Percentiles rank a stretch among this genome's conserved stretches.
Evolutionary conservation across 2,329 filamentous ascomycete species (phyloP).

Genomic region (Corynespora cassiicola): DNA sequence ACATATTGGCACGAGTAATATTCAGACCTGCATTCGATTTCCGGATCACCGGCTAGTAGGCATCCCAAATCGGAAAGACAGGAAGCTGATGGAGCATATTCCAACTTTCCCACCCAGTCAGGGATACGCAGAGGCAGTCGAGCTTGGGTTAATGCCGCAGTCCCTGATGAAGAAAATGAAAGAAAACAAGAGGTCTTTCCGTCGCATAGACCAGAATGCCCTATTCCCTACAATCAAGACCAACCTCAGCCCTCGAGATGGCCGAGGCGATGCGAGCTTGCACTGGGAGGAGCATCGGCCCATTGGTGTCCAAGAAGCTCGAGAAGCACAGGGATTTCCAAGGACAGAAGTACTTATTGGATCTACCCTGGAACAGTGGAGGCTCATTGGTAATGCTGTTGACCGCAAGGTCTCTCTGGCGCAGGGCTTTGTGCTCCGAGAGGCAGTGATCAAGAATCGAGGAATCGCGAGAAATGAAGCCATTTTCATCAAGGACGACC

Average conservation of each 20-base stretch:
- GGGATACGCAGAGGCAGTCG: conserved; percentile 38
- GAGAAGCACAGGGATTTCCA: conserved; percentile 72
- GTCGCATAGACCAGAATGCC: conserved; percentile 58
- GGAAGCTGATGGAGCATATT: conserved; percentile 62
- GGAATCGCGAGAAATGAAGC: not conserved
- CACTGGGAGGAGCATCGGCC: conserved; percentile 72
- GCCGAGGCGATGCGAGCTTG: conserved; percentile 60
- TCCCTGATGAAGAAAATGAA: conserved; percentile 25
- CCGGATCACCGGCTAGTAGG: conserved; percentile 70
- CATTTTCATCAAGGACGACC: not conserved
- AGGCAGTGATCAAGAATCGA: conserved; percentile 10
- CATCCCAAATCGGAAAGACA: conserved; percentile 26
- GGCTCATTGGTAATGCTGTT: conserved; percentile 79
- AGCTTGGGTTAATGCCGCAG: conserved; percentile 42
- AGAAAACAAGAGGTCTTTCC: conserved; percentile 50
- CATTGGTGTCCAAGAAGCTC: conserved; percentile 70
- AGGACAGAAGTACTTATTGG: conserved; percentile 76
- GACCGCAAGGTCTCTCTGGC: conserved; percentile 71
- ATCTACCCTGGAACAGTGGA: conserved; percentile 60
- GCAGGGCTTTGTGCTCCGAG: conserved; percentile 64
- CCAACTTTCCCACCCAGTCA: conserved; percentile 59
- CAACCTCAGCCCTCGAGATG: conserved; percentile 54
- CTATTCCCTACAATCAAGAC: conserved; percentile 72
- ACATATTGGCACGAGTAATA: conserved; percentile 65
- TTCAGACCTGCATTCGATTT: conserved; percentile 66